Evolutionary conservation across 768 basidiomycete species (phyloP).

Genomic region (Mycena kentingensis): DNA sequence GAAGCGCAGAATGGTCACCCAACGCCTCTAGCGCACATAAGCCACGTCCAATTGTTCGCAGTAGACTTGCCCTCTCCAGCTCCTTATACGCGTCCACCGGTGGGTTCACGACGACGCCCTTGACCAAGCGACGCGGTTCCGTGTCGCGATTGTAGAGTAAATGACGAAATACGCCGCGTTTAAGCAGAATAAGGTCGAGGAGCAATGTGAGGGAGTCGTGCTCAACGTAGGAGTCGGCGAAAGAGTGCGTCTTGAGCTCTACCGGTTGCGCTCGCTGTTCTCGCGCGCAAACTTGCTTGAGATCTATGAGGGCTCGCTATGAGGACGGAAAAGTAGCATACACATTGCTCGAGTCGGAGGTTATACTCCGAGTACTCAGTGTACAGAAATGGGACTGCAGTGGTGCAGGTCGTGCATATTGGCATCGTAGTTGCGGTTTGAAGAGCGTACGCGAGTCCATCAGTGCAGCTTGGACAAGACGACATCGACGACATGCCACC

Average conservation of each 20-base stretch:
- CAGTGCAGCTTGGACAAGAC: not conserved
- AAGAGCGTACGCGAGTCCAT: not conserved
- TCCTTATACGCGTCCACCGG: not conserved
- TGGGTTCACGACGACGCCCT: slow-evolving; percentile 18
- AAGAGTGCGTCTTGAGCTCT: slow-evolving; percentile 29
- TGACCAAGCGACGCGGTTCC: slow-evolving; percentile 53
- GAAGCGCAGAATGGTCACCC: slow-evolving; percentile 60
- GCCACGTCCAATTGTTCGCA: not conserved
- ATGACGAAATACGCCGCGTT: slow-evolving; percentile 80
- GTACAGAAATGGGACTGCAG: slow-evolving; percentile 67
- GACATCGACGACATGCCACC: slow-evolving; percentile 5
- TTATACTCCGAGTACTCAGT: slow-evolving; percentile 82
- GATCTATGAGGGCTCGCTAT: not conserved
- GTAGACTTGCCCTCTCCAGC: slow-evolving; percentile 31
- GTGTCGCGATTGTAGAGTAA: slow-evolving; percentile 78
- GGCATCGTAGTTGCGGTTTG: slow-evolving; percentile 51
- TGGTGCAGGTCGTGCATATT: slow-evolving; percentile 77
- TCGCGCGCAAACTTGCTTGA: not conserved
- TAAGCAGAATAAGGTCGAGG: slow-evolving; percentile 80
- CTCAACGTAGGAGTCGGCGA: slow-evolving; percentile 88
- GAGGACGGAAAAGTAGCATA: slow-evolving; percentile 39
- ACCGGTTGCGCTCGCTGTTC: not conserved
- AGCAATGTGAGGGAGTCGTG: slow-evolving; percentile 73
- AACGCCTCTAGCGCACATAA: slow-evolving; percentile 49
- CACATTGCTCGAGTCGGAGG: slow-evolving; percentile 82